phyloP scores from a whole-genome alignment of 1,139 yeast genomes.

The Eremothecium sinecaudum region DNA sequence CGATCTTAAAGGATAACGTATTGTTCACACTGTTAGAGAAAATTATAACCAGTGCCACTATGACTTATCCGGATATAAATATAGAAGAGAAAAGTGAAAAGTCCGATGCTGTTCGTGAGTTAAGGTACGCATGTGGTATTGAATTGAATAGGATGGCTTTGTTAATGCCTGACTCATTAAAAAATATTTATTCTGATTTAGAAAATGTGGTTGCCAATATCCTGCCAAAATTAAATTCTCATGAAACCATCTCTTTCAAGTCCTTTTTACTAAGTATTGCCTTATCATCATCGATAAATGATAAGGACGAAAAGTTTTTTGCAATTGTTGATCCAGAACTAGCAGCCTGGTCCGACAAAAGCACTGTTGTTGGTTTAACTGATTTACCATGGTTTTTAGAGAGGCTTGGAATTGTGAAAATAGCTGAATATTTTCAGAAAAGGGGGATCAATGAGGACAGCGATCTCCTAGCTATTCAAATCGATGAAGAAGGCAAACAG shows the following conservation, averaged over 20 bases:
- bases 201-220: slow-evolving; percentile 73
- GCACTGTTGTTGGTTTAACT: slow-evolving; percentile 77
- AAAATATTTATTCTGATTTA: slow-evolving; percentile 67
- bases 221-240: slow-evolving; percentile 68
- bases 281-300: slow-evolving; percentile 66
- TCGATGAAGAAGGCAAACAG: slow-evolving; percentile 83
- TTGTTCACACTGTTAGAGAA: slow-evolving; percentile 82
- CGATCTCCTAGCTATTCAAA: slow-evolving; percentile 62
- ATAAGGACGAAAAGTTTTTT: slow-evolving; percentile 65
- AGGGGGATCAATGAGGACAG: slow-evolving; percentile 74
- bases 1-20: slow-evolving; percentile 69
- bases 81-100: slow-evolving; percentile 55
- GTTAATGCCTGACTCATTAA: slow-evolving; percentile 85
- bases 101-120: slow-evolving; percentile 72
- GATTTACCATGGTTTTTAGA: slow-evolving; percentile 98
- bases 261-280: slow-evolving; percentile 87
- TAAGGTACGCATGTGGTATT: slow-evolving; percentile 88
- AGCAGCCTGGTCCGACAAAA: slow-evolving; percentile 86
- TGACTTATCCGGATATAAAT: slow-evolving; percentile 58
- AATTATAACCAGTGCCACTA: slow-evolving; percentile 79
- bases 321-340: slow-evolving; percentile 89
- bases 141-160: slow-evolving; percentile 89
- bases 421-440: slow-evolving; percentile 79
- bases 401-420: slow-evolving; percentile 84
- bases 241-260: slow-evolving; percentile 88